Base-by-base conservation (phyloP, 495 filamentous ascomycete species). In the Xylaria palmicola region DNA sequence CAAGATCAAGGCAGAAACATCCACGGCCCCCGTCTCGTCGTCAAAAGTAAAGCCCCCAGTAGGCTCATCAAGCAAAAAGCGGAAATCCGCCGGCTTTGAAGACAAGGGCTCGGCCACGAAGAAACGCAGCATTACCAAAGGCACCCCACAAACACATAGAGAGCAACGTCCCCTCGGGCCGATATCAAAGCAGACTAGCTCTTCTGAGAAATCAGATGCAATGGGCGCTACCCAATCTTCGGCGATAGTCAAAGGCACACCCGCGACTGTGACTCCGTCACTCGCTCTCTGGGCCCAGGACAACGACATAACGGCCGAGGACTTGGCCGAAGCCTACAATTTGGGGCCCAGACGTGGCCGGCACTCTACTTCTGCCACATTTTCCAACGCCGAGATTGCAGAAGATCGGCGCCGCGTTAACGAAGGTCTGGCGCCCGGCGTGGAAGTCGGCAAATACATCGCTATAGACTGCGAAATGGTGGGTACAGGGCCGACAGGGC, bases 401-500 rank as follows among this genome's bases (percentile, higher is more conserved):
- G 51, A 60, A 7, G 62, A 59, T 19, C 39, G 20, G 5, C 53
- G 60, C 17, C 65, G 66, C 2, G 76, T 81, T 26, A 85, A 88
- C 72, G 74, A 77, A 20, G 85, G 85, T 15, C 72, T 85, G 5
- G 71, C 80, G 6, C 62, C 73, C 3, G 68, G 62, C 20, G 34
- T 75, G 15, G 84, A 88, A 45, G 69, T 89, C 45, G 93, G 92
- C 52, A 94, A 91, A 81, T 98, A 94, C 68, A 72, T 98, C 44
- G 89, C 91, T 34, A 83, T 98, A 44, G 95, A 98, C 77, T 98
- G 94, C 74, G 94, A 98, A 77, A 98, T 98, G 94, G 93, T 98
- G 17, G 94, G 94, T 39, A 85, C 92, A 10, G 91, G 91, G 2
- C 85, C 88, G 1, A 81, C 81, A 3, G 85, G 88, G 40, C 84